A percentile compares a stretch with the other conserved stretches of the same genome.
Conservation (phyloP, 2,329 filamentous ascomycete species). For the Setomelanomma holmii region DNA sequence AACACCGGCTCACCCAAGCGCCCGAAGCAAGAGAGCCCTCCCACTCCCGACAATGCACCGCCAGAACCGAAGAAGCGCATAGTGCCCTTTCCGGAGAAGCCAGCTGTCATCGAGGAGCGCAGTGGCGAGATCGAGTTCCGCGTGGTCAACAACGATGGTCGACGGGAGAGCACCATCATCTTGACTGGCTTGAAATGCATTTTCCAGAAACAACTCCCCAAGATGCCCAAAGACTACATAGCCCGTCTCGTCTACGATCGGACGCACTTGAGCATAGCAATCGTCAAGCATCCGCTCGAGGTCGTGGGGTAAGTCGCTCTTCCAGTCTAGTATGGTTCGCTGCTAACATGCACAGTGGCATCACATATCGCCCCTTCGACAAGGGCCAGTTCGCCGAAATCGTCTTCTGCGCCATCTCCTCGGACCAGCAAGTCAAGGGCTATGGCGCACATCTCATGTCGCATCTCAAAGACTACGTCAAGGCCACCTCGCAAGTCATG, state of each 20-base stretch:
- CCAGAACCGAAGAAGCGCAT: constrained; percentile 62
- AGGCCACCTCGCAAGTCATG: constrained; percentile 95
- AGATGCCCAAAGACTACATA: constrained; percentile 99
- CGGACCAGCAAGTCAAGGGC: constrained; percentile 97
- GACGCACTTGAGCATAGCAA: constrained; percentile 94
- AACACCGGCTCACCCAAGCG: constrained; percentile 70
- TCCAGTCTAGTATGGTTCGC: background rate
- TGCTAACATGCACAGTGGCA: constrained; percentile 67
- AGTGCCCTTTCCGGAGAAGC: constrained; percentile 91
- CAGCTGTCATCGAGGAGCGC: constrained; percentile 91
- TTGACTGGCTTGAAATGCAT: constrained; percentile 96
- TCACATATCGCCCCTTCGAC: constrained; percentile 95
- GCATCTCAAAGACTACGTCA: constrained; percentile 97
- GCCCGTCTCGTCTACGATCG: constrained; percentile 96
- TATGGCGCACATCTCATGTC: constrained; percentile 99
- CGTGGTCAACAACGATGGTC: constrained; percentile 95
- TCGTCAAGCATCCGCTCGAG: constrained; percentile 94
- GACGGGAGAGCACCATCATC: constrained; percentile 88
- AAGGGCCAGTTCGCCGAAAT: constrained; percentile 95
- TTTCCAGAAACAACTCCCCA: constrained; percentile 97
- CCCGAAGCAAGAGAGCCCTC: constrained; percentile 43
- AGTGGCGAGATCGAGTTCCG: constrained; percentile 95
- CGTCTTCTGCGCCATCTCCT: constrained; percentile 97
- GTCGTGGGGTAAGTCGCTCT: constrained; percentile 69
- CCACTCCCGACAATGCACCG: constrained; percentile 40